Percentiles rank a stretch among this genome's conserved stretches.
phyloP scores from a whole-genome alignment of 306 rosid species.

The Trifolium fragiferum region DNA sequence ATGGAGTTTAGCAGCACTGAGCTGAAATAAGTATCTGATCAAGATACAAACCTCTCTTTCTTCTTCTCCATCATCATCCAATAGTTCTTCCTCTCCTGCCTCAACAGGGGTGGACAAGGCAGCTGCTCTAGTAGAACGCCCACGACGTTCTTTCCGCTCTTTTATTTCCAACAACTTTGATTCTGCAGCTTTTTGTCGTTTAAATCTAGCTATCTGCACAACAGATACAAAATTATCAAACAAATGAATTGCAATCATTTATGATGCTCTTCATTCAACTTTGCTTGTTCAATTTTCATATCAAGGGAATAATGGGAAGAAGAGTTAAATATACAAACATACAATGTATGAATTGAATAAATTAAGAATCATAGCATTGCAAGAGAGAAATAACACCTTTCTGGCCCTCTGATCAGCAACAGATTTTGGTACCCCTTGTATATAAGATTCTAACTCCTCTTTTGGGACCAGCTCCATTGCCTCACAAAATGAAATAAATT shows the following conservation, averaged over 20 bases:
- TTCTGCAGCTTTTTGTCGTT: slow-evolving; percentile 86
- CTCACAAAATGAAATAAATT: slow-evolving; percentile 86
- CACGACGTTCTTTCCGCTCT: slow-evolving; percentile 93
- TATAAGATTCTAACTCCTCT: slow-evolving; percentile 71
- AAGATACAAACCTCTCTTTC: slow-evolving; percentile 82
- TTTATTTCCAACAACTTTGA: slow-evolving; percentile 87
- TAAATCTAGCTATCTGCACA: slow-evolving; percentile 86
- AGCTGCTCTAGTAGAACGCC: slow-evolving; percentile 90
- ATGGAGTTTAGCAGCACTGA: slow-evolving; percentile 6
- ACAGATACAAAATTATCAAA: slow-evolving; percentile 33
- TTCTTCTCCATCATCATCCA: slow-evolving; percentile 95
- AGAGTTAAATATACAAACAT: slow-evolving; percentile 14
- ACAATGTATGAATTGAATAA: not conserved
- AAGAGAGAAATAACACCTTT: slow-evolving; percentile 54
- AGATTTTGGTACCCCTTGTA: slow-evolving; percentile 59
- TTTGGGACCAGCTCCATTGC: slow-evolving; percentile 85
- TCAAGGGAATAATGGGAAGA: slow-evolving; percentile 2
- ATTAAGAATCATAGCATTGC: slow-evolving; percentile 9
- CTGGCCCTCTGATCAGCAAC: slow-evolving; percentile 82
- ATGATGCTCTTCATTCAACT: slow-evolving; percentile 15
- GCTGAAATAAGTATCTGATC: slow-evolving; percentile 27
- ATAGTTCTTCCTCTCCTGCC: slow-evolving; percentile 88
- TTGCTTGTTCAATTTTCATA: slow-evolving; percentile 30
- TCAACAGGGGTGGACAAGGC: slow-evolving; percentile 90
- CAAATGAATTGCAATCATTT: slow-evolving; percentile 4